phyloP scores from a whole-genome alignment of 2,329 filamentous ascomycete species.

The Myriosclerotinia curreyana region DNA sequence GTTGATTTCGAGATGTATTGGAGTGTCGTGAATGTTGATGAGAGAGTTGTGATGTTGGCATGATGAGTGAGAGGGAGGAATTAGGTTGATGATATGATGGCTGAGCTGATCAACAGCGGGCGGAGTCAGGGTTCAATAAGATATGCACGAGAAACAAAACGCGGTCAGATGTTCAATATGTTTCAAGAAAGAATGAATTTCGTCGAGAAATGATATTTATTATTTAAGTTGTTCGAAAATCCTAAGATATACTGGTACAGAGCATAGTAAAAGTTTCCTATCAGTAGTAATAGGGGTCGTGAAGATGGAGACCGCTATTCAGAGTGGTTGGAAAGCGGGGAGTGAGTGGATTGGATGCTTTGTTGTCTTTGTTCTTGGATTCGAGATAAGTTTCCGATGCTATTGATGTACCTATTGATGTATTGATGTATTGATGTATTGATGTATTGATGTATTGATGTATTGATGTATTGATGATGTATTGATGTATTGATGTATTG shows the following conservation, averaged over 20 bases:
- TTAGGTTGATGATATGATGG: conserved; percentile 13
- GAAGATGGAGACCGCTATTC: conserved; percentile 7
- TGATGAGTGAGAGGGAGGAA: conserved; percentile 6
- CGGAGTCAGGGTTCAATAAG: background rate
- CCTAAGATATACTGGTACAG: background rate
- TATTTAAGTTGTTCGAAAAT: background rate
- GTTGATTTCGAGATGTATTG: conserved; percentile 13
- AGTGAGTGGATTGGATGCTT: conserved; percentile 7
- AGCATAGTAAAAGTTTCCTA: background rate
- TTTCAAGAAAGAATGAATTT: conserved; percentile 8
- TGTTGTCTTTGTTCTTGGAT: conserved; percentile 16
- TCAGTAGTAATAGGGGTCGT: background rate
- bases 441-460: no score
- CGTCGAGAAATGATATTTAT: background rate
- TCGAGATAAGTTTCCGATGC: no score
- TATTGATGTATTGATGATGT: no score
- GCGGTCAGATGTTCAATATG: conserved; percentile 19
- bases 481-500: no score
- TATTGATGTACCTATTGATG: no score
- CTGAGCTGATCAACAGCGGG: conserved; percentile 11
- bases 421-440: no score
- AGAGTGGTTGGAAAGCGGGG: background rate
- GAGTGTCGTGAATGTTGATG: conserved; percentile 16
- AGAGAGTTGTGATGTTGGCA: conserved; percentile 21
- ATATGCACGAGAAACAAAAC: conserved; percentile 8